A percentile compares a stretch with the other conserved stretches of the same genome.
These are phyloP conservation scores for Colletotrichum tofieldiae DNA, from an alignment of 2,329 filamentous ascomycete genomes.

Conservation along the genomic window DNA sequence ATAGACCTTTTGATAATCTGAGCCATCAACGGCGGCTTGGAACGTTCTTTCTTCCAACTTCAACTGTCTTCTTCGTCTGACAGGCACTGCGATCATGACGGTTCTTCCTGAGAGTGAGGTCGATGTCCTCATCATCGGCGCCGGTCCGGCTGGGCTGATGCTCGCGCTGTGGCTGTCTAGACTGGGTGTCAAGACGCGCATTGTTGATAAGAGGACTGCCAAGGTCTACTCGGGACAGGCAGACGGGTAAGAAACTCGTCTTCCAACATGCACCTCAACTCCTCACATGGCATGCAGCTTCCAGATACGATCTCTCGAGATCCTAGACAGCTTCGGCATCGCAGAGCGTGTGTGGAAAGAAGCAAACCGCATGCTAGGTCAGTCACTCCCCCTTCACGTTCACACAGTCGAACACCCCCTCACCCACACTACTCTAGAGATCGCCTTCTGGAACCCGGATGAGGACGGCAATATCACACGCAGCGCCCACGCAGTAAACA, in stretches of 20 bases:
- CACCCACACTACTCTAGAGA: slow-evolving; percentile 7
- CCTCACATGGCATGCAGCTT: slow-evolving; percentile 15
- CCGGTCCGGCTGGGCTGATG: slow-evolving; percentile 58
- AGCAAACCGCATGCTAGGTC: slow-evolving; percentile 77
- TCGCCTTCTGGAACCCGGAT: slow-evolving; percentile 73
- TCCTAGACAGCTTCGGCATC: slow-evolving; percentile 80
- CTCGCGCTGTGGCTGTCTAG: slow-evolving; percentile 60
- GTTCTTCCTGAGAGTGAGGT: slow-evolving; percentile 29
- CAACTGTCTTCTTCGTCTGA: background rate
- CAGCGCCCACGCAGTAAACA: slow-evolving; percentile 75
- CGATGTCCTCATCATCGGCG: slow-evolving; percentile 42
- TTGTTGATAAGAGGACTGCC: slow-evolving; percentile 60
- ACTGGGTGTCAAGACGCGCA: slow-evolving; percentile 58
- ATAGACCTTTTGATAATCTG: background rate
- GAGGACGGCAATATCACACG: slow-evolving; percentile 69
- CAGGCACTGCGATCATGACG: slow-evolving; percentile 5
- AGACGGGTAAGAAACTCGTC: slow-evolving; percentile 66
- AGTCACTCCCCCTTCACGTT: slow-evolving; percentile 38
- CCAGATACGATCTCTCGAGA: slow-evolving; percentile 65
- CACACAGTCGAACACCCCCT: background rate
- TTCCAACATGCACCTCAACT: background rate
- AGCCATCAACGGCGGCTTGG: background rate
- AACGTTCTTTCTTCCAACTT: background rate
- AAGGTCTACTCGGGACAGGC: slow-evolving; percentile 61
- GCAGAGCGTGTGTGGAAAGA: slow-evolving; percentile 76